phyloP scores from a whole-genome alignment of 2,329 filamentous ascomycete genomes.

The Myriangium duriaei region DNA sequence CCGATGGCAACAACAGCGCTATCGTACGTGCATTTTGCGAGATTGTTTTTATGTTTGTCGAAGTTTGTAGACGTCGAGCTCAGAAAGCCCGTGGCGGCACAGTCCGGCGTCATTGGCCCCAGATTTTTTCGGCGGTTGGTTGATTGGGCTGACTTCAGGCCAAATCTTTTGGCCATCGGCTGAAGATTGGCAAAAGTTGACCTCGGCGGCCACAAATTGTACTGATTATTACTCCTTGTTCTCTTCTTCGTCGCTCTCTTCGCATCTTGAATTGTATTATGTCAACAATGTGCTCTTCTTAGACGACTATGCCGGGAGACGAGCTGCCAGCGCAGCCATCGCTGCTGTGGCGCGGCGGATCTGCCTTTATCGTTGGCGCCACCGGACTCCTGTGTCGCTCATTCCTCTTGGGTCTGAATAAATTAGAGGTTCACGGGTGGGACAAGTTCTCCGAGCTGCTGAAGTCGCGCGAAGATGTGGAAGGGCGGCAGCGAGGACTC shows the following conservation, averaged over 20 bases:
- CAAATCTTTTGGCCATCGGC: no score
- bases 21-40: background rate
- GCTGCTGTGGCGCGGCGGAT: constrained; percentile 58
- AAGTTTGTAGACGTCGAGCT: no score
- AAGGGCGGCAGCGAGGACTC: constrained; percentile 59
- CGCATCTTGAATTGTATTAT: constrained; percentile 8
- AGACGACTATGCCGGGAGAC: constrained; percentile 26
- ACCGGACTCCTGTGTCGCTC: constrained; percentile 57
- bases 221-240: constrained; percentile 1
- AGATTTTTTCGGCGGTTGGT: no score
- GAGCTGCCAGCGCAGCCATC: constrained; percentile 42
- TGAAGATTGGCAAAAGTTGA: no score
- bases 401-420: constrained; percentile 65
- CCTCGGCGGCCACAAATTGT: no score
- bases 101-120: no score
- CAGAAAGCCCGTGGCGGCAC: no score
- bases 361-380: constrained; percentile 61
- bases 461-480: constrained; percentile 57
- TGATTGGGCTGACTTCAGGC: no score
- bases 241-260: background rate
- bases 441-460: constrained; percentile 63
- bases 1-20: background rate
- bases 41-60: background rate
- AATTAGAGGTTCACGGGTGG: constrained; percentile 63
- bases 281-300: constrained; percentile 4